These are phyloP conservation scores for Mycena rosella DNA, from an alignment of 768 basidiomycete species.

Conservation along the genomic window DNA sequence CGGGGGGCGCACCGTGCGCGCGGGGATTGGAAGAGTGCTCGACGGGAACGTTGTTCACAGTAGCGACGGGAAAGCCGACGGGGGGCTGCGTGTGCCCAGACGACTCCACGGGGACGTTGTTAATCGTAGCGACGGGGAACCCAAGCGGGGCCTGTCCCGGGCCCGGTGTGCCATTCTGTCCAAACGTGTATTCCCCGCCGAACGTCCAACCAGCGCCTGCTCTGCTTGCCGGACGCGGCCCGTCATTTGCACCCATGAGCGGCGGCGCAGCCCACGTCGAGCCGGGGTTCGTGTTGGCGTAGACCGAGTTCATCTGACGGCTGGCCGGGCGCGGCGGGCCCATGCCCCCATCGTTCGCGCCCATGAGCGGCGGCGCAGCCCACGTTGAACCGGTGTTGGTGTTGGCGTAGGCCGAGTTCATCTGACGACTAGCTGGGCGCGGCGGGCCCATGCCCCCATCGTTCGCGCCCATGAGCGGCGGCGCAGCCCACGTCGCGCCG, in stretches of 20 bases:
- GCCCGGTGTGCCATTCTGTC: slow-evolving; percentile 16
- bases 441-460: neutral
- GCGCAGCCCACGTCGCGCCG: neutral
- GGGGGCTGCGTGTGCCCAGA: neutral
- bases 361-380: slow-evolving; percentile 5
- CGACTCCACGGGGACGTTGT: neutral
- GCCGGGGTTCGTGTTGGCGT: too few relatives aligned
- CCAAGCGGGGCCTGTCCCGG: slow-evolving; percentile 18
- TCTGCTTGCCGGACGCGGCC: neutral
- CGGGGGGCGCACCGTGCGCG: too few relatives aligned
- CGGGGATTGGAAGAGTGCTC: too few relatives aligned
- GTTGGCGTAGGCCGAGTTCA: too few relatives aligned
- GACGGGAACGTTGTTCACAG: too few relatives aligned
- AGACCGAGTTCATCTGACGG: too few relatives aligned
- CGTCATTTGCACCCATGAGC: slow-evolving; percentile 3
- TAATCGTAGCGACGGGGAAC: neutral
- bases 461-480: slow-evolving; percentile 8
- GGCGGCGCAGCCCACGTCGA: neutral
- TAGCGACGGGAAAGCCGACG: neutral
- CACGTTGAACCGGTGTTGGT: neutral
- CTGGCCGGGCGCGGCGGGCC: too few relatives aligned
- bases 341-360: neutral
- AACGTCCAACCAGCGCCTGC: slow-evolving; percentile 7
- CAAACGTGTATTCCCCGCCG: slow-evolving; percentile 15
- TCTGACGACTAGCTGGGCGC: neutral